phyloP scores from a whole-genome alignment of 441 rosid species.

The Francoa sonchifolia region DNA sequence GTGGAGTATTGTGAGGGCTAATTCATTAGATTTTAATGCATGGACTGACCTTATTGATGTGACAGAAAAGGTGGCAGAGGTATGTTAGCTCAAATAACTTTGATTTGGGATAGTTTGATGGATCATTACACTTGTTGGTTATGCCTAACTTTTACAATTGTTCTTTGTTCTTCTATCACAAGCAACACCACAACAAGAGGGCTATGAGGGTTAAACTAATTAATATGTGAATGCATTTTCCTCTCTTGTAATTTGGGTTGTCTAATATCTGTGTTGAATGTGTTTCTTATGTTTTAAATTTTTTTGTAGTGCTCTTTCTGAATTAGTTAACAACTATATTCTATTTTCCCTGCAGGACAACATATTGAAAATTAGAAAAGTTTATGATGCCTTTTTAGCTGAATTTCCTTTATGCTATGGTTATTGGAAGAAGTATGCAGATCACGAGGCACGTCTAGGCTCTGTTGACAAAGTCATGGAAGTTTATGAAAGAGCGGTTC shows the following conservation, averaged over 20 bases:
- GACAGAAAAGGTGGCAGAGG: conserved; percentile 88
- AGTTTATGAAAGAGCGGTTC: conserved; percentile 89
- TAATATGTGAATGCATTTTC: no score
- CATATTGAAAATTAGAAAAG: conserved; percentile 65
- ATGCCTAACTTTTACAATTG: not conserved
- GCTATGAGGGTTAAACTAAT: no score
- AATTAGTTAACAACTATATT: not conserved
- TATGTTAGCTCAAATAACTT: conserved; percentile 15
- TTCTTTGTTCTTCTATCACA: not conserved
- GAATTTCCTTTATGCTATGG: conserved; percentile 97
- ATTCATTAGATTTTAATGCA: conserved; percentile 79
- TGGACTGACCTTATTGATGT: conserved; percentile 89
- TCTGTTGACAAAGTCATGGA: conserved; percentile 89
- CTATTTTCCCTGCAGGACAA: conserved; percentile 65
- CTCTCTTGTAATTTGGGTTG: no score
- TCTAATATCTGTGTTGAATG: not conserved
- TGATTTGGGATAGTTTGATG: not conserved
- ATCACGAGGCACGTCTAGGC: conserved; percentile 81
- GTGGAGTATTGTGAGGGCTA: conserved; percentile 73
- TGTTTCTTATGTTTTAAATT: not conserved
- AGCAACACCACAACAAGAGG: no score
- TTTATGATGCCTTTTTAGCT: conserved; percentile 81
- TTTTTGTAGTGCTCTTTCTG: not conserved
- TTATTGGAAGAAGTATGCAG: conserved; percentile 97
- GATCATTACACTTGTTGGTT: not conserved